phyloP scores from a whole-genome alignment of 148 eudicot genomes.

The Rhododendron simsii region DNA sequence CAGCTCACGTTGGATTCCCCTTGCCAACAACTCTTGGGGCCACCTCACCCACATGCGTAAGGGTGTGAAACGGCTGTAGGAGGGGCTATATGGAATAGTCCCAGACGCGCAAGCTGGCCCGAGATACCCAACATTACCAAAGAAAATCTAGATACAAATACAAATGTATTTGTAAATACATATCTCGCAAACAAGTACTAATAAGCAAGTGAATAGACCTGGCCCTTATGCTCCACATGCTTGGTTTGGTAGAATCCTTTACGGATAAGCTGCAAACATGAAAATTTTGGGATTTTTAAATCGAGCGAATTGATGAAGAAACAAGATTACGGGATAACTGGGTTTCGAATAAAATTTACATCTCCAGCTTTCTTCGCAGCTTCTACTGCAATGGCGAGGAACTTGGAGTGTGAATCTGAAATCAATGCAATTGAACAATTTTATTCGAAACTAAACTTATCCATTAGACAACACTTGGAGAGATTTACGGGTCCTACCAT shows the following conservation, averaged over 20 bases:
- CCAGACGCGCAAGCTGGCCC: too few relatives aligned
- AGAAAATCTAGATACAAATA: not conserved
- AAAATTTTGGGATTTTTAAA: not conserved
- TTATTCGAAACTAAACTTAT: not conserved
- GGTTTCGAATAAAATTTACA: constrained; percentile 10
- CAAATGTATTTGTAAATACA: too few relatives aligned
- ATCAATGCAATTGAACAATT: not conserved
- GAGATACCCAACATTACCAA: too few relatives aligned
- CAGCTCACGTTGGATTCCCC: too few relatives aligned
- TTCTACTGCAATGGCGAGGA: constrained; percentile 33
- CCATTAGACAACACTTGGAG: not conserved
- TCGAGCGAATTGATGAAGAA: not conserved
- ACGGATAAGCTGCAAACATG: constrained; percentile 8
- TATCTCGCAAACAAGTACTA: not conserved
- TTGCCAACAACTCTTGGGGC: too few relatives aligned
- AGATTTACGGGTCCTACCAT: not conserved
- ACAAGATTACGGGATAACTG: not conserved
- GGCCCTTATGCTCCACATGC: constrained; percentile 12
- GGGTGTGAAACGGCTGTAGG: too few relatives aligned
- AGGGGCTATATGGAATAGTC: too few relatives aligned
- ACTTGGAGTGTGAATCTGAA: constrained; percentile 28
- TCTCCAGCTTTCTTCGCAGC: constrained; percentile 49
- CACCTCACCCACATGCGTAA: too few relatives aligned
- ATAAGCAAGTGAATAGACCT: not conserved
- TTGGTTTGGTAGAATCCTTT: constrained; percentile 10